phyloP scores from a whole-genome alignment of 2,329 filamentous ascomycete species.

The Pseudogymnoascus sp. region DNA sequence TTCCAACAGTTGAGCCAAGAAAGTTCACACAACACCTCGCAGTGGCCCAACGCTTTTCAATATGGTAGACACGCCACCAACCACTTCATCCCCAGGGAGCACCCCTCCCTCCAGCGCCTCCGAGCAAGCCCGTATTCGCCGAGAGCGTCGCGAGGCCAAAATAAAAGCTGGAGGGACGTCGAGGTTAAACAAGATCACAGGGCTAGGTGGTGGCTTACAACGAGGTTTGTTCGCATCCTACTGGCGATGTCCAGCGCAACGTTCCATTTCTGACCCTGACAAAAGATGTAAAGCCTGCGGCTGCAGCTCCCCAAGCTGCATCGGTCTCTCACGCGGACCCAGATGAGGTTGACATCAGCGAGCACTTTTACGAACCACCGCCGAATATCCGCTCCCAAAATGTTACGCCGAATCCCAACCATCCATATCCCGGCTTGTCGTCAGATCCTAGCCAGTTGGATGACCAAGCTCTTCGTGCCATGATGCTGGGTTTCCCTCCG shows the following conservation, averaged over 20 bases:
- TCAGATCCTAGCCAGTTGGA: conserved; percentile 30
- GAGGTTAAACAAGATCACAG: conserved; percentile 67
- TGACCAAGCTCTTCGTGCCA: conserved; percentile 55
- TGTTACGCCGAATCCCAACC: conserved; percentile 20
- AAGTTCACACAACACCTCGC: not conserved
- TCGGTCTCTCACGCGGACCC: conserved; percentile 49
- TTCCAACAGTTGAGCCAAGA: not conserved
- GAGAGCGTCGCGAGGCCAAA: conserved; percentile 73
- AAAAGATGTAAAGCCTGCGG: conserved; percentile 18
- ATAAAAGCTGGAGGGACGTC: conserved; percentile 63
- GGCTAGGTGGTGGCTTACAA: conserved; percentile 52
- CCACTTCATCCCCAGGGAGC: conserved; percentile 17
- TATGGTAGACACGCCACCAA: conserved; percentile 24
- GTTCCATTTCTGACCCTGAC: conserved; percentile 13
- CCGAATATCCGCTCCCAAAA: conserved; percentile 33
- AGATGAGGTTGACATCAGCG: conserved; percentile 68
- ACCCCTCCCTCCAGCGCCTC: conserved; percentile 35
- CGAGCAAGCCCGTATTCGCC: conserved; percentile 65
- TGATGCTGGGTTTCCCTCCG: conserved; percentile 52
- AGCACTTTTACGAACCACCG: conserved; percentile 58
- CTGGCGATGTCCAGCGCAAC: not conserved
- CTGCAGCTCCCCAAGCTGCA: conserved; percentile 29
- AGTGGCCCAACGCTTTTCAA: conserved; percentile 2
- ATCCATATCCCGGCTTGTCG: conserved; percentile 19
- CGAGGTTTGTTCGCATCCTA: conserved; percentile 30